Conservation (phyloP, 2,329 filamentous ascomycete genomes). For the Fusarium newnesense region DNA sequence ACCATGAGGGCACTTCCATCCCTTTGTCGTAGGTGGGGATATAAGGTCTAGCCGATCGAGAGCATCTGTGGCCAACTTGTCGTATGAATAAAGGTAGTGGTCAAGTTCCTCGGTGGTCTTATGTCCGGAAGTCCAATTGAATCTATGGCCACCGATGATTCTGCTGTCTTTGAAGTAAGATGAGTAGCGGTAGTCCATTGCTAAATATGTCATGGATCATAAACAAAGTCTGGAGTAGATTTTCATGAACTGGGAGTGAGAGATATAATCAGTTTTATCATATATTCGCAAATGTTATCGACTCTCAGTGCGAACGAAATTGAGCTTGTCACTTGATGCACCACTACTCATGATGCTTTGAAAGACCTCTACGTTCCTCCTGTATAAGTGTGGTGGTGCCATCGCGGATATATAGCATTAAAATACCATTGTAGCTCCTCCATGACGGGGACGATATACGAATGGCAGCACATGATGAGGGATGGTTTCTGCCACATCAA, state of each 20-base stretch:
- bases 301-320: too few species aligned
- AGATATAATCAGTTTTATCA: background rate
- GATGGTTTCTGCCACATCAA: background rate
- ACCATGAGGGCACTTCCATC: conserved; percentile 44
- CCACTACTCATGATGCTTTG: background rate
- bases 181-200: conserved; percentile 19
- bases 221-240: background rate
- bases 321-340: background rate
- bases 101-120: conserved; percentile 67
- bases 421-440: background rate
- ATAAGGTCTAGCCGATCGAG: conserved; percentile 72
- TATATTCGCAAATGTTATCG: background rate
- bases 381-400: background rate
- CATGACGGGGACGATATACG: conserved; percentile 20
- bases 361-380: background rate
- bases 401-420: background rate
- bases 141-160: conserved; percentile 59
- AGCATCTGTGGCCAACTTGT: conserved; percentile 73
- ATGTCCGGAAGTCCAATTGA: conserved; percentile 75
- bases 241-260: background rate
- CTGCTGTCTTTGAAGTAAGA: conserved; percentile 14
- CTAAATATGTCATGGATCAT: background rate
- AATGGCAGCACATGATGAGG: conserved; percentile 15
- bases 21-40: conserved; percentile 49
- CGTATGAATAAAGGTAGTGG: conserved; percentile 73